Base-by-base conservation (phyloP, 768 basidiomycete species). In the Kwoniella europaea region DNA sequence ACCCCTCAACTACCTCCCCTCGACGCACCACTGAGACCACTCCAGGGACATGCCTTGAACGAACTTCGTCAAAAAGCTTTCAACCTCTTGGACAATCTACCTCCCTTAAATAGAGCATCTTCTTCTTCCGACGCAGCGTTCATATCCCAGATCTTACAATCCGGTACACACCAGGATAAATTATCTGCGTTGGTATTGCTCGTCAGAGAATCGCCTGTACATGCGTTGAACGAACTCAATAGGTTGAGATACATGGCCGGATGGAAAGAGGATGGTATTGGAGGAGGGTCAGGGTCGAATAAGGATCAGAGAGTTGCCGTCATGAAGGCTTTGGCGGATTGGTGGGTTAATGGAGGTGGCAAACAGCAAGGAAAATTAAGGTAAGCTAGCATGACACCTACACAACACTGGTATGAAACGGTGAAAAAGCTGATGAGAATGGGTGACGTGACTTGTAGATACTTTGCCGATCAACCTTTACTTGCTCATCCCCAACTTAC, bases 231-330 rank as follows among this genome's bases (percentile, higher is more conserved):
- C 74, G 91, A 93, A 0, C 84, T 97, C 62, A 92, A 93, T 67
- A 87, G 87, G 2, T 83, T 98, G 65, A 89, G 89, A 79, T 84
- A 84, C 3, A 90, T 96, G 90, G 89, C 91, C 1, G 91, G 92
- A 79, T 82, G 74, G 69, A 93, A 92, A 77, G 93, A 93, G 52
- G 92, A 93, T 3, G 81, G 79, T 4, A 67, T 73, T 3, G 75
- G 76, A 16, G 77, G 75, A 20, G 76, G 82, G 2, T 24, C 55
- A 9, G 83, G 82, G 53, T 80, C 82, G 3, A 83, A 83, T 29
- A 87, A 95, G n/a, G 94, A 94, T 62, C 95, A 98, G 85, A 90
- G 91, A 75, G 82, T 97, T 55, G 94, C 95, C 74, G 94, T 95
- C 2, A 80, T 96, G 65, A 87, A 95, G 54, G 96, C 94, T 71